Conservation (phyloP, 768 basidiomycete genomes). For the Polyporus arcularius region DNA sequence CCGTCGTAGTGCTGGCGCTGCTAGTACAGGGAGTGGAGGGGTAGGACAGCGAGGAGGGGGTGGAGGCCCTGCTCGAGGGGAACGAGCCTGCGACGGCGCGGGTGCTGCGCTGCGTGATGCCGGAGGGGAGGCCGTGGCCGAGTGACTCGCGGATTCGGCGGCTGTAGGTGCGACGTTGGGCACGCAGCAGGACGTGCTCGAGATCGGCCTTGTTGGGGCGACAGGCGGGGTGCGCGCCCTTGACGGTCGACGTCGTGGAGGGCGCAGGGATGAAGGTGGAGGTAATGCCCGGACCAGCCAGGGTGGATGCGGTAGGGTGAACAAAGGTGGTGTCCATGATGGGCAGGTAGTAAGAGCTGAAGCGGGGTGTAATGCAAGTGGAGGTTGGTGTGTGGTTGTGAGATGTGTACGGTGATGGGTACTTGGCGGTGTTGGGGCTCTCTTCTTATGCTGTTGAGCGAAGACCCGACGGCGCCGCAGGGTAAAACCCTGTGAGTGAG, state of each 20-base stretch:
- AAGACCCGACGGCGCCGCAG: background rate
- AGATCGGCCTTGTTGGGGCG: conserved; percentile 23
- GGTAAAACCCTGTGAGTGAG: too few relatives aligned
- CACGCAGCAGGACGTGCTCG: conserved; percentile 12
- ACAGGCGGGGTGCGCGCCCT: background rate
- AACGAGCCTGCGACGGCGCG: background rate
- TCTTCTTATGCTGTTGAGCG: background rate
- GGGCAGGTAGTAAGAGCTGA: background rate
- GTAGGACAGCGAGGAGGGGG: background rate
- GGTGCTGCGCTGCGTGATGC: background rate
- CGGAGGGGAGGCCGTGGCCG: background rate
- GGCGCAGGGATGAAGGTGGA: background rate
- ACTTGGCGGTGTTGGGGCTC: background rate
- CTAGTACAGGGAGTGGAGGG: background rate
- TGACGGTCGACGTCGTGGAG: background rate
- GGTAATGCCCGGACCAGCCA: conserved; percentile 15
- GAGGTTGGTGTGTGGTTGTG: background rate
- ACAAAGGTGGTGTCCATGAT: background rate
- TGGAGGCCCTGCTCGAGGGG: background rate
- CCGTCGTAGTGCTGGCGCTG: background rate
- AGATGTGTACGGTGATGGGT: background rate
- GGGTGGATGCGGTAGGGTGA: conserved; percentile 6
- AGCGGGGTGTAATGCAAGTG: background rate
- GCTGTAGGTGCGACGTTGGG: conserved; percentile 11
- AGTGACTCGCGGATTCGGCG: conserved; percentile 4